Percentiles rank a stretch among this genome's conserved stretches.
Conservation (phyloP, 2,329 filamentous ascomycete genomes). For the Bipolaris victoriae region DNA sequence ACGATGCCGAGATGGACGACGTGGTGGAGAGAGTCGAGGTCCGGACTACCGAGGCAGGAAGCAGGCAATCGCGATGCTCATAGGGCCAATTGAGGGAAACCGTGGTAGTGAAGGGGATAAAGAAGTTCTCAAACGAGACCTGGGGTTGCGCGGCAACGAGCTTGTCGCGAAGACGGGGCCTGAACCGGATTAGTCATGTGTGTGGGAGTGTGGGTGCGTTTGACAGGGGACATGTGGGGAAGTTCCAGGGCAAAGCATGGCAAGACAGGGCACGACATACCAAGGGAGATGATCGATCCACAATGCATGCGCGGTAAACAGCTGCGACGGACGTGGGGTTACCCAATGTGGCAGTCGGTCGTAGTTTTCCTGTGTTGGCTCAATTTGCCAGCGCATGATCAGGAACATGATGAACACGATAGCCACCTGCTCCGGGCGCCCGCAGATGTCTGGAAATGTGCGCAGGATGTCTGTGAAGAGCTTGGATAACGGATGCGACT, state of each 20-base stretch:
- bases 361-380: conserved; percentile 79
- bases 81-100: conserved; percentile 86
- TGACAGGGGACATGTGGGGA: not conserved
- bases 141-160: conserved; percentile 62
- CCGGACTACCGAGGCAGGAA: conserved; percentile 51
- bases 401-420: conserved; percentile 87
- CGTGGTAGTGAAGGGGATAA: conserved; percentile 79
- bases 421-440: conserved; percentile 81
- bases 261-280: conserved; percentile 34
- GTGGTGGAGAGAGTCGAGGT: conserved; percentile 30
- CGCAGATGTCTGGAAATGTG: conserved; percentile 80
- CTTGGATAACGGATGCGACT: conserved; percentile 78
- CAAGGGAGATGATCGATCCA: conserved; percentile 88
- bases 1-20: conserved; percentile 32
- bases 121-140: conserved; percentile 79
- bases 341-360: conserved; percentile 77
- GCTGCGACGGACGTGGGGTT: conserved; percentile 69
- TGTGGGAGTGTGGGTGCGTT: not conserved
- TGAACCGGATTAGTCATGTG: conserved; percentile 29
- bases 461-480: conserved; percentile 84
- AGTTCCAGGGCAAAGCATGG: not conserved
- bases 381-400: conserved; percentile 81
- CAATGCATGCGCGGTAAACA: conserved; percentile 71
- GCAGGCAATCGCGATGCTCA: conserved; percentile 71
- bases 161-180: conserved; percentile 73